phyloP scores from a whole-genome alignment of 2,329 filamentous ascomycete genomes.

The Cladophialophora chaetospira region DNA sequence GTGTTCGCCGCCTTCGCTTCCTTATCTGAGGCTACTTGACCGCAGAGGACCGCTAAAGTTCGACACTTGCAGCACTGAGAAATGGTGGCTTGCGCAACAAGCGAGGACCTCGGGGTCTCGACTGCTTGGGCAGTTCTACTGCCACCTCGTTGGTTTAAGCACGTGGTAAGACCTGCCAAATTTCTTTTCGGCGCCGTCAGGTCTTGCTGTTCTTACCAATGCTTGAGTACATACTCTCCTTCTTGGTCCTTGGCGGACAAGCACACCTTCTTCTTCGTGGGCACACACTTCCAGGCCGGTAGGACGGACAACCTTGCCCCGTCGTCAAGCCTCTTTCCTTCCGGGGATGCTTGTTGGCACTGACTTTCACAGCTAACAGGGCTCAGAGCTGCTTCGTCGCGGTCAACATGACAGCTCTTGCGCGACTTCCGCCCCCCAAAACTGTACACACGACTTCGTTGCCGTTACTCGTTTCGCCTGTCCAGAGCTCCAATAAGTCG shows the following conservation, averaged over 20 bases:
- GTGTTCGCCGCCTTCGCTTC: neutral
- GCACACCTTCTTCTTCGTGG: too few species aligned
- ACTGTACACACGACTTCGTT: neutral
- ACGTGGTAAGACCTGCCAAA: too few species aligned
- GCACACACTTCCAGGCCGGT: too few species aligned
- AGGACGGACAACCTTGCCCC: too few species aligned
- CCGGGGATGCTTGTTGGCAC: too few species aligned
- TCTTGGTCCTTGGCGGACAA: too few species aligned
- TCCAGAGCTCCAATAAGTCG: neutral
- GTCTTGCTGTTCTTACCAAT: too few species aligned
- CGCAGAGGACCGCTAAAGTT: neutral
- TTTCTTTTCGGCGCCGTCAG: too few species aligned
- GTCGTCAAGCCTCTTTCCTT: too few species aligned
- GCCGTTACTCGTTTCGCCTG: neutral
- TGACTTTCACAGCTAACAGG: too few species aligned
- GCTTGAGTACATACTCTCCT: too few species aligned
- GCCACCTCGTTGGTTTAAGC: neutral
- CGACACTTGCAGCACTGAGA: neutral
- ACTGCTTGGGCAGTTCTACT: constrained; percentile 7
- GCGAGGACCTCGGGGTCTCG: constrained; percentile 24
- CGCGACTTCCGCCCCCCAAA: neutral
- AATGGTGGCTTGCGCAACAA: constrained; percentile 25
- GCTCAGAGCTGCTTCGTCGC: too few species aligned
- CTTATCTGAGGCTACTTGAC: neutral
- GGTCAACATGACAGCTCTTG: neutral